Evolutionary conservation across 2,329 filamentous ascomycete species (phyloP).

Genomic region (Shiraia bambusicola): DNA sequence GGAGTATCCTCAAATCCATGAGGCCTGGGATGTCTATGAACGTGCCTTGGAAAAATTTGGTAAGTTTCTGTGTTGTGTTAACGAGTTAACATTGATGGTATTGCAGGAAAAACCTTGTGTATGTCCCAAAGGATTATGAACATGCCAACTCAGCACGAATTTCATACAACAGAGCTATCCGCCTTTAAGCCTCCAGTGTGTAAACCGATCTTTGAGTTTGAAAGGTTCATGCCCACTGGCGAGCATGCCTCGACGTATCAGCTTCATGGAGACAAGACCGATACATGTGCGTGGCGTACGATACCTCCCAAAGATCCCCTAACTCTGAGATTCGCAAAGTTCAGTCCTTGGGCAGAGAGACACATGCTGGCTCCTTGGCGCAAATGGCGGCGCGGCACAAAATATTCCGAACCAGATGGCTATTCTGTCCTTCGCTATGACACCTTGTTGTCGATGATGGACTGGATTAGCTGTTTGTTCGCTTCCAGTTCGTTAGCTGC

Average conservation of each 20-base stretch:
- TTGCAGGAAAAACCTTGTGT: slow-evolving; percentile 6
- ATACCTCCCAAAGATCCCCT: slow-evolving; percentile 4
- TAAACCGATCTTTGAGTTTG: slow-evolving; percentile 4
- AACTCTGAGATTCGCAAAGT: not conserved
- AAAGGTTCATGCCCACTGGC: slow-evolving; percentile 8
- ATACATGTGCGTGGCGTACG: slow-evolving; percentile 6
- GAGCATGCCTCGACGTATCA: slow-evolving; percentile 7
- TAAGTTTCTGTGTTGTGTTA: not conserved
- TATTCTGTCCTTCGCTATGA: not conserved
- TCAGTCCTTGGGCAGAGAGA: slow-evolving; percentile 6
- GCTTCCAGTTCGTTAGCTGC: not conserved
- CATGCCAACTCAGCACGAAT: slow-evolving; percentile 5
- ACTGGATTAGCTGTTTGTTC: not conserved
- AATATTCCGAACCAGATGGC: not conserved
- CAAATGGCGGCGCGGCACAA: not conserved
- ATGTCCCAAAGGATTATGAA: slow-evolving; percentile 10
- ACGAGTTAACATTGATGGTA: not conserved
- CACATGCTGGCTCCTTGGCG: slow-evolving; percentile 3
- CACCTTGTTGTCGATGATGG: slow-evolving; percentile 3
- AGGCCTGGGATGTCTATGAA: slow-evolving; percentile 6
- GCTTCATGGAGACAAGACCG: slow-evolving; percentile 1
- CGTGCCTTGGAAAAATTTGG: slow-evolving; percentile 2
- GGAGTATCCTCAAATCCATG: not conserved
- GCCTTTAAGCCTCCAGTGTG: not conserved
- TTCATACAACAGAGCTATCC: slow-evolving; percentile 1